Percentiles rank a stretch among this genome's conserved stretches.
Evolutionary conservation across 306 rosid species (phyloP).

Genomic region (Dalbergia oliveri): DNA sequence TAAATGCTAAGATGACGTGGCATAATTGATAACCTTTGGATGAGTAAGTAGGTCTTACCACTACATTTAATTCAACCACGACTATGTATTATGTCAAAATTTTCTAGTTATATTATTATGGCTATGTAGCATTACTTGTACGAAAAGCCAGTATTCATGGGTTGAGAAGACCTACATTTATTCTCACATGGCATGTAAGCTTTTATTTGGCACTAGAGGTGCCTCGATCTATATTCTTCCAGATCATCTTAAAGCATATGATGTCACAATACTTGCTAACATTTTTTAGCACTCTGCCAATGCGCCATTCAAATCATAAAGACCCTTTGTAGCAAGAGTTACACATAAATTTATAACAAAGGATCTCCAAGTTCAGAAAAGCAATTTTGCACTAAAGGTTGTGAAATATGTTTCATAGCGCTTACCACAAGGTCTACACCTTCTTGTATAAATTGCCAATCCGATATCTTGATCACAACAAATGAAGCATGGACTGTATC

Average conservation of each 20-base stretch:
- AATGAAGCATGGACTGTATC: constrained; percentile 74
- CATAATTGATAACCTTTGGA: too few relatives aligned
- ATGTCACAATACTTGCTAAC: background rate
- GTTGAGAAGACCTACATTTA: background rate
- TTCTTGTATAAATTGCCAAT: constrained; percentile 63
- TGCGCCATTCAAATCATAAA: constrained; percentile 11
- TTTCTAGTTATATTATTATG: too few relatives aligned
- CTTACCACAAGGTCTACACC: constrained; percentile 71
- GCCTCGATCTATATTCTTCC: background rate
- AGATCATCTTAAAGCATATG: background rate
- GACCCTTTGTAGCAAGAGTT: background rate
- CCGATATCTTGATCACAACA: constrained; percentile 59
- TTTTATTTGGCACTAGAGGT: background rate
- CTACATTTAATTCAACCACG: too few relatives aligned
- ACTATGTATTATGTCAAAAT: too few relatives aligned
- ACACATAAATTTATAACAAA: background rate
- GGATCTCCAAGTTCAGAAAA: constrained; percentile 9
- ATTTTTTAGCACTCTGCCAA: background rate
- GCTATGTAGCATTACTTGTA: too few relatives aligned
- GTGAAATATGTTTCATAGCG: background rate
- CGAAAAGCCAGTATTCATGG: background rate
- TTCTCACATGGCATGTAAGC: background rate
- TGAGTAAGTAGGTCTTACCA: too few relatives aligned
- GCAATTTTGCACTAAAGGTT: background rate
- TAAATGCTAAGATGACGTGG: too few relatives aligned